phyloP scores from a whole-genome alignment of 306 rosid species.

The Lotus japonicus region DNA sequence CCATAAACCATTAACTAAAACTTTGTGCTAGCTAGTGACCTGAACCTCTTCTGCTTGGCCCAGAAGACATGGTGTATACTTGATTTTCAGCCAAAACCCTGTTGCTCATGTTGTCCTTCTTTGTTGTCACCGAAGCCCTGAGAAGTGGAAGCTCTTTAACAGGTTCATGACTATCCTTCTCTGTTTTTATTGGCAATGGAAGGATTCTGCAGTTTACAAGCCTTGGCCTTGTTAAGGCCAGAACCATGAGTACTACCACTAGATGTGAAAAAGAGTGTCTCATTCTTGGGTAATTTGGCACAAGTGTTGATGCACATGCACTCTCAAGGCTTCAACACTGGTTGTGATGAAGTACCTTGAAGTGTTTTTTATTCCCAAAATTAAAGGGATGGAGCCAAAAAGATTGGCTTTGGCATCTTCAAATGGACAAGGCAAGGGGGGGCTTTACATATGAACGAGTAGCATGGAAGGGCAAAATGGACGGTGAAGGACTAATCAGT shows the following conservation, averaged over 20 bases:
- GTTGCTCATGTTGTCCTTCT: slow-evolving; percentile 14
- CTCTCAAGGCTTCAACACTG: slow-evolving; percentile 1
- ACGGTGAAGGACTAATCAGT: slow-evolving; percentile 43
- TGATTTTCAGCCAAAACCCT: slow-evolving; percentile 25
- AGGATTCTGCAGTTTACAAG: slow-evolving; percentile 36
- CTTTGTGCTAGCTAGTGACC: slow-evolving; percentile 60
- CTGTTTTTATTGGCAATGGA: slow-evolving; percentile 15
- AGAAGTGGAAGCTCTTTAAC: background rate
- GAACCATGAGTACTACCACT: slow-evolving; percentile 13
- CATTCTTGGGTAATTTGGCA: slow-evolving; percentile 27
- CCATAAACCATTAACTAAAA: background rate
- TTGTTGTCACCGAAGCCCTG: background rate
- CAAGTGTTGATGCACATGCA: background rate
- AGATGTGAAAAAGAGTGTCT: slow-evolving; percentile 22
- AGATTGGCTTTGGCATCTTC: slow-evolving; percentile 49
- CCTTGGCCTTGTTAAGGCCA: slow-evolving; percentile 27
- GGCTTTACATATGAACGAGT: slow-evolving; percentile 21
- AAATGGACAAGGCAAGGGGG: slow-evolving; percentile 14
- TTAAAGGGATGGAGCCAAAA: slow-evolving; percentile 38
- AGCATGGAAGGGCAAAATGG: slow-evolving; percentile 44
- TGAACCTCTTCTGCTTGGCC: slow-evolving; percentile 82
- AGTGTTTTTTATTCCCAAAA: slow-evolving; percentile 18
- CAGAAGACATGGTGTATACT: slow-evolving; percentile 52
- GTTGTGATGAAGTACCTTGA: slow-evolving; percentile 23
- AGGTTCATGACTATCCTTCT: background rate